phyloP scores from a whole-genome alignment of 1,139 yeast genomes.

The Taphrina populina region DNA sequence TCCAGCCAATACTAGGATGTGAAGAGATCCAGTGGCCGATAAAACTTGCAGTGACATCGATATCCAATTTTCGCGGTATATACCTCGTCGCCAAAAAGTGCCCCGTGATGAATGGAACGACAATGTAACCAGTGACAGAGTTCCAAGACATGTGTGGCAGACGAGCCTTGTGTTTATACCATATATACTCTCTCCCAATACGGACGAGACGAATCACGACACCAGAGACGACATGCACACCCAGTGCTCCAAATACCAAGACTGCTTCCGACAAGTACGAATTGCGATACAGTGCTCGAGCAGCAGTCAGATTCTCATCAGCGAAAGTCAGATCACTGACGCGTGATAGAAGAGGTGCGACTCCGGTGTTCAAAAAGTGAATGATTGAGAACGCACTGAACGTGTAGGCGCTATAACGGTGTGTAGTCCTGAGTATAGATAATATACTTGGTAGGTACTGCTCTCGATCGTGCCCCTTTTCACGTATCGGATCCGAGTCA shows the following conservation, averaged over 20 bases:
- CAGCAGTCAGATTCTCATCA: slow-evolving; percentile 26
- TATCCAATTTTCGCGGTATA: slow-evolving; percentile 20
- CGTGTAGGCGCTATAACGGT: slow-evolving; percentile 25
- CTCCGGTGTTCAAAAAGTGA: slow-evolving; percentile 30
- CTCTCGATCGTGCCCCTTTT: neutral
- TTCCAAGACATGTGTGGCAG: slow-evolving; percentile 16
- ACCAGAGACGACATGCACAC: slow-evolving; percentile 15
- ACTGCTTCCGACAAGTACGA: slow-evolving; percentile 22
- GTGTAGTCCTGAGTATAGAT: slow-evolving; percentile 20
- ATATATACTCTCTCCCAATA: slow-evolving; percentile 14
- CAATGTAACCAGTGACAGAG: slow-evolving; percentile 18
- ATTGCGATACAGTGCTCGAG: slow-evolving; percentile 27
- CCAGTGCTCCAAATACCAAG: slow-evolving; percentile 23
- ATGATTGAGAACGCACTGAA: slow-evolving; percentile 23
- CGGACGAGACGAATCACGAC: slow-evolving; percentile 7
- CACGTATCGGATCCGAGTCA: no score
- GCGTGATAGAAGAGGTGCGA: slow-evolving; percentile 24
- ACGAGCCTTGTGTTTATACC: slow-evolving; percentile 25
- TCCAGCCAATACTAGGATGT: slow-evolving; percentile 1
- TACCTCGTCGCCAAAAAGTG: slow-evolving; percentile 18
- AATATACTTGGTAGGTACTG: slow-evolving; percentile 6
- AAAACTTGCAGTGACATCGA: slow-evolving; percentile 19
- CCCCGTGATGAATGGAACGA: slow-evolving; percentile 20
- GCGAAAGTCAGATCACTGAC: slow-evolving; percentile 17
- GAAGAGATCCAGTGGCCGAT: slow-evolving; percentile 16